These are phyloP conservation scores for Globisporangium cystogenes DNA, from an alignment of 352 stramenopile genomes.

Conservation along the genomic window DNA sequence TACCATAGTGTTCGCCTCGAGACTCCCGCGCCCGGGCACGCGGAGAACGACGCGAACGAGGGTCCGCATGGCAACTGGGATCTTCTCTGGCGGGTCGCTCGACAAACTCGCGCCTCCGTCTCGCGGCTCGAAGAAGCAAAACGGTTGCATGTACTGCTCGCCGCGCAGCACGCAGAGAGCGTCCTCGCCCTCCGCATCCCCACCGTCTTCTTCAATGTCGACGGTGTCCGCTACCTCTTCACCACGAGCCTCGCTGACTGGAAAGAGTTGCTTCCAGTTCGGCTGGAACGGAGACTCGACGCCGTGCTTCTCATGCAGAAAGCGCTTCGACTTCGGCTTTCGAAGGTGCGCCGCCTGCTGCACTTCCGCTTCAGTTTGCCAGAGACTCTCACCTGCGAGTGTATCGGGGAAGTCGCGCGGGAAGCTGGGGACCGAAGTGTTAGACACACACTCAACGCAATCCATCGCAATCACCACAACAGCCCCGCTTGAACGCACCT, in stretches of 20 bases:
- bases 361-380: constrained; percentile 23
- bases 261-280: constrained; percentile 48
- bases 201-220: constrained; percentile 2
- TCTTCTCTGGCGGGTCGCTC: constrained; percentile 6
- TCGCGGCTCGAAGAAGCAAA: constrained; percentile 38
- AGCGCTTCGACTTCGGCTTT: constrained; percentile 67
- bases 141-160: constrained; percentile 62
- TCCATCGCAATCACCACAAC: background rate
- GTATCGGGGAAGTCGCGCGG: constrained; percentile 77
- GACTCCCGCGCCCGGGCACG: constrained; percentile 46
- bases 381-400: constrained; percentile 44
- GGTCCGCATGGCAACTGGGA: constrained; percentile 60
- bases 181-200: constrained; percentile 9
- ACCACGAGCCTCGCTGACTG: background rate
- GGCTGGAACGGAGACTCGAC: constrained; percentile 58
- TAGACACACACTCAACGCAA: background rate
- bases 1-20: constrained; percentile 67
- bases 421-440: constrained; percentile 33
- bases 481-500: constrained; percentile 19
- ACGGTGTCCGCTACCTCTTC: background rate
- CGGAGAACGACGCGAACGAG: constrained; percentile 56
- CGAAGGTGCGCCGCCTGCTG: constrained; percentile 23
- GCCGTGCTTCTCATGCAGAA: constrained; percentile 54
- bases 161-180: constrained; percentile 50
- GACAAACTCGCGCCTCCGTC: background rate